Percentiles rank a stretch among this genome's conserved stretches.
These are phyloP conservation scores for Suillus subalutaceus DNA, from an alignment of 768 basidiomycete genomes.

Conservation along the genomic window DNA sequence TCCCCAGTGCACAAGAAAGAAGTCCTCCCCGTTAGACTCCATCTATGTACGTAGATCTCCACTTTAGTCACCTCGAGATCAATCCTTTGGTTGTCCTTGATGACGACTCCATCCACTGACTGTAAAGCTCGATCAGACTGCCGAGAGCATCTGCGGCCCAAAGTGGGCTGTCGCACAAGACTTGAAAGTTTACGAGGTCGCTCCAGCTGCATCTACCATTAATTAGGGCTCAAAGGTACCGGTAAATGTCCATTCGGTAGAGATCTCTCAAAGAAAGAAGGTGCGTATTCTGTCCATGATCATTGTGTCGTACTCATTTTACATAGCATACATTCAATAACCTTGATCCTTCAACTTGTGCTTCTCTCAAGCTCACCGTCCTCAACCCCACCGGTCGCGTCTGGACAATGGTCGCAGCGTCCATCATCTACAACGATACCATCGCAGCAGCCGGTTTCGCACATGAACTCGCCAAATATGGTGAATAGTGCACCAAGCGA, in stretches of 20 bases:
- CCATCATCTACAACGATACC: slow-evolving; percentile 52
- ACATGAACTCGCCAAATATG: slow-evolving; percentile 98
- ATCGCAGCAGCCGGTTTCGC: slow-evolving; percentile 89
- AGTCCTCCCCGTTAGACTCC: slow-evolving; percentile 25
- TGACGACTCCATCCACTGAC: slow-evolving; percentile 86
- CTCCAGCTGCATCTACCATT: slow-evolving; percentile 39
- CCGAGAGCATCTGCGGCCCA: slow-evolving; percentile 95
- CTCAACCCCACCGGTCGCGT: slow-evolving; percentile 93
- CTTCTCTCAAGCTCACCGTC: slow-evolving; percentile 97
- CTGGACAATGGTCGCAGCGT: slow-evolving; percentile 99
- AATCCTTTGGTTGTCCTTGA: slow-evolving; percentile 97
- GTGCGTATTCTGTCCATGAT: neutral
- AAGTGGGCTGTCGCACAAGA: slow-evolving; percentile 99
- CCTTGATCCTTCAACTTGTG: slow-evolving; percentile 94
- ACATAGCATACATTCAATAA: slow-evolving; percentile 91
- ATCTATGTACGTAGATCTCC: too few relatives aligned
- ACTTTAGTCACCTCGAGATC: slow-evolving; percentile 85
- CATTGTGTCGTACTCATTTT: neutral
- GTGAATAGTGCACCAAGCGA: slow-evolving; percentile 99
- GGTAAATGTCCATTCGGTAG: slow-evolving; percentile 85
- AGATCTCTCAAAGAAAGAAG: slow-evolving; percentile 95
- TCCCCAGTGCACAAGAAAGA: slow-evolving; percentile 83
- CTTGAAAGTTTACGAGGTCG: slow-evolving; percentile 67
- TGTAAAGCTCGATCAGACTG: slow-evolving; percentile 99
- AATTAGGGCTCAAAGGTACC: slow-evolving; percentile 46